Evolutionary conservation across 257 asterid species (phyloP), one percentile per base, ranked within the genome.

Genomic region (Sherardia arvensis): DNA sequence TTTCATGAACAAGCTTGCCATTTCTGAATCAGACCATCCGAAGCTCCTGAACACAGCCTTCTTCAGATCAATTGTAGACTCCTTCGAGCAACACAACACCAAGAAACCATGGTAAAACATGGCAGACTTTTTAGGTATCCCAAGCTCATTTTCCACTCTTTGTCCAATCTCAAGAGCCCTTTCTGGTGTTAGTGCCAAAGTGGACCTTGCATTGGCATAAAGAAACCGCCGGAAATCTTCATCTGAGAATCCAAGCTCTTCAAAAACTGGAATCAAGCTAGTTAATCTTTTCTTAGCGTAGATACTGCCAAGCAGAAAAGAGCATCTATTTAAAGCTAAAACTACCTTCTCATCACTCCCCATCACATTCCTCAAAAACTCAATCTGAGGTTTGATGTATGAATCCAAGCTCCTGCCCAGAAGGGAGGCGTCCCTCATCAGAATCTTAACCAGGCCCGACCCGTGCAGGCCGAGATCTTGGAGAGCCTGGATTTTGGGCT

Each of bases 21-120:
- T 65, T 40, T 70, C 69, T 17, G 22, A 48, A 47, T 76, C 70
- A 8, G 75, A 59, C 69, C 65, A 69, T 4, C 78, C 81, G 65
- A 59, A 72, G 28, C 78, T 68, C 67, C 66, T 76, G 20, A 72
- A 72, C 43, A 76, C 7, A 0, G 9, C 17, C 21, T 3, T 7
- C 30, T 62, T 62, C 40, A 18, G 8, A 2, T 62, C 67, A 1
- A 68, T 11, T 23, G 27, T 75, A 0, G 56, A 43, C 67, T 45
- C 15, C 3, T 11, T 62, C 5, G 2, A 34, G 2, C 60, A 27
- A 5, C 45, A 7, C 15, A 66, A 1, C 25, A 40, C 54, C 9
- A 1, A 0, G 8, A 61, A 22, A 7, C 55, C 66, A 23, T 61
- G 8, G 34, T 5, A 11, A 53, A 38, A 61, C 66, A 45, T 18